Conservation (phyloP, 768 basidiomycete genomes). For the Mycena galopus region DNA sequence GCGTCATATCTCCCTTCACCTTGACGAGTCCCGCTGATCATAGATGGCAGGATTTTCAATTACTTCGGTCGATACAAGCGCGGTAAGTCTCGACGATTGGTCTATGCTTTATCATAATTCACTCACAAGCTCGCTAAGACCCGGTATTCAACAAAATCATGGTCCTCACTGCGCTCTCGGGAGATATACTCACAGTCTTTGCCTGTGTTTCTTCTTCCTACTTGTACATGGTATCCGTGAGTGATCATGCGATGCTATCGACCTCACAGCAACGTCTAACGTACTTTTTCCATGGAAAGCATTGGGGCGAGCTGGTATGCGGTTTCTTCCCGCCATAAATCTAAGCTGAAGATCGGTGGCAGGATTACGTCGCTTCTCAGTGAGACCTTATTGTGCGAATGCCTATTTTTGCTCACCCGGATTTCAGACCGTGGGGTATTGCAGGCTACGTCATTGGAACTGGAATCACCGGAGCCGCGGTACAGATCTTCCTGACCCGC, state of each 20-base stretch:
- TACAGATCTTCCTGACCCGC: constrained; percentile 16
- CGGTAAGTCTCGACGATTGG: background rate
- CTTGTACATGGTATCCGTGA: constrained; percentile 13
- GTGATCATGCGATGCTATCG: background rate
- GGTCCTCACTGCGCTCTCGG: background rate
- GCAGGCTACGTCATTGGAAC: constrained; percentile 9
- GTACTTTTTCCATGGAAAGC: background rate
- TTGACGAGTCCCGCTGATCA: background rate
- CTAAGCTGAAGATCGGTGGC: background rate
- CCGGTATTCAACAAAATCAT: background rate
- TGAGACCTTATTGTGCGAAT: background rate
- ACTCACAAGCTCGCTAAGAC: background rate
- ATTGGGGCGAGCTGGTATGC: background rate
- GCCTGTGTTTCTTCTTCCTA: constrained; percentile 3
- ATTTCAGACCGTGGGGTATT: constrained; percentile 9
- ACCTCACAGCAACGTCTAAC: background rate
- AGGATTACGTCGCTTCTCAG: constrained; percentile 1
- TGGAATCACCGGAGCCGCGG: constrained; percentile 8
- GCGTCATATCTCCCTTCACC: background rate
- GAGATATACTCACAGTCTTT: constrained; percentile 6
- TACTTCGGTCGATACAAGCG: background rate
- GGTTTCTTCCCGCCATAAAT: background rate
- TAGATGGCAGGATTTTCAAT: background rate
- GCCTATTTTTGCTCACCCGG: background rate
- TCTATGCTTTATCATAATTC: background rate